Conservation (phyloP, 345 rosid species). For the Cochlearia excelsa region DNA sequence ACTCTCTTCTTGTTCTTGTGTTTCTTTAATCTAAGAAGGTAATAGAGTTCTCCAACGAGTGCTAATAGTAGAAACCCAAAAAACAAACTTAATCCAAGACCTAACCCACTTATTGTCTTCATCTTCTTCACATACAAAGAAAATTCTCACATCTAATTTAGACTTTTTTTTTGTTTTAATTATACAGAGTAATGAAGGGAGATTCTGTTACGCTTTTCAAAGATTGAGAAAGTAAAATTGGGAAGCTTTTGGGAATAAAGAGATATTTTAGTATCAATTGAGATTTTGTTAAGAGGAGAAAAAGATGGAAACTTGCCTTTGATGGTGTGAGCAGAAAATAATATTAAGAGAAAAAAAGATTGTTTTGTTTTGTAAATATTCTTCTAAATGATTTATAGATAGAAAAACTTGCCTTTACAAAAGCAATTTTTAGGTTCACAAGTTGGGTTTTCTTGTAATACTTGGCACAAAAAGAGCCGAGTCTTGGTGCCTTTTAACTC, state of each 20-base stretch:
- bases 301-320: slow-evolving; percentile 32
- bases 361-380: background rate
- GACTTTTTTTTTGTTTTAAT: background rate
- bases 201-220: too few species aligned
- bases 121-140: slow-evolving; percentile 39
- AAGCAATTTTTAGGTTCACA: slow-evolving; percentile 36
- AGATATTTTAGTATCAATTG: slow-evolving; percentile 4
- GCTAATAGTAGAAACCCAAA: slow-evolving; percentile 74
- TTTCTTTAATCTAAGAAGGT: slow-evolving; percentile 85
- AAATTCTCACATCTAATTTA: slow-evolving; percentile 41
- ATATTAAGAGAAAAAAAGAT: slow-evolving; percentile 16
- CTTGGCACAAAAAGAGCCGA: slow-evolving; percentile 28
- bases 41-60: slow-evolving; percentile 64
- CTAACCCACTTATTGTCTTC: slow-evolving; percentile 63
- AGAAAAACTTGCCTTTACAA: slow-evolving; percentile 23
- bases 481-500: slow-evolving; percentile 25
- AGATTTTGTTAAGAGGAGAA: slow-evolving; percentile 10
- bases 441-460: slow-evolving; percentile 26
- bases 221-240: too few species aligned
- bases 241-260: slow-evolving; percentile 9
- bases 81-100: slow-evolving; percentile 62
- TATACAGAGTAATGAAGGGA: too few species aligned
- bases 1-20: slow-evolving; percentile 40
- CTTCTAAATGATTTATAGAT: background rate
- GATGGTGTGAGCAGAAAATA: slow-evolving; percentile 27